Evolutionary conservation across 495 filamentous ascomycete species (phyloP), one percentile per base, ranked within the genome.

Genomic region (Barbatosphaeria neglecta): DNA sequence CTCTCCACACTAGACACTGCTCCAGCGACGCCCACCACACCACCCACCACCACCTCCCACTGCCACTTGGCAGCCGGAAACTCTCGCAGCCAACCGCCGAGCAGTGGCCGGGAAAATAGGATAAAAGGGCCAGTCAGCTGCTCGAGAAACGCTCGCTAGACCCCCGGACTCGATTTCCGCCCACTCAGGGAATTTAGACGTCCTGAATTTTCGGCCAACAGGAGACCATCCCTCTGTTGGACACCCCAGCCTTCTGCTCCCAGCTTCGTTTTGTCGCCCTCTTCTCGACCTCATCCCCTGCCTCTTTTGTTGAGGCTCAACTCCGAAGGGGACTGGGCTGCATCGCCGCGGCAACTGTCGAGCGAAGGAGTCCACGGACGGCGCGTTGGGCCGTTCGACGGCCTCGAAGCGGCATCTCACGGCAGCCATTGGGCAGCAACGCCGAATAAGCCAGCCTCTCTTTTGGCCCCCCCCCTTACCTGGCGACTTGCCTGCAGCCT

Each of bases 181-280:
- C 59, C 59, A 61, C 39, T 61, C 56, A 54, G 20, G 45, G 17
- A 38, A 37, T 22, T 3, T 22, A 10, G 6, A 22, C 15, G 10
- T 3, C 28, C 28, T 20, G n/a, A 44, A 23, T 52, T 55, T 48
- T 47, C 19, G 24, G 50, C 58, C 58, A 58, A 55, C 47, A 19
- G n/a, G n/a, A n/a, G 44, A 44, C 45, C 47, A n/a, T 25, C 17
- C 39, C 33, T 17, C 25, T 39, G 43, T 22, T 20, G 11, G n/a
- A n/a, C n/a, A 7, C n/a, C 23, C 6, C 22, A 16, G 22, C 22
- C 22, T 31, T 40, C 28, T 22, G 19, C n/a, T 37, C 20, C 44
- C 33, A 31, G n/a, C n/a, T n/a, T n/a, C n/a, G n/a, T n/a, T 18
- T 44, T 25, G 31, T n/a, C 16, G 31, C 31, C 31, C 31, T 11